Evolutionary conservation across 2,329 filamentous ascomycete genomes (phyloP).

Genomic region (Aspergillus vadensis): DNA sequence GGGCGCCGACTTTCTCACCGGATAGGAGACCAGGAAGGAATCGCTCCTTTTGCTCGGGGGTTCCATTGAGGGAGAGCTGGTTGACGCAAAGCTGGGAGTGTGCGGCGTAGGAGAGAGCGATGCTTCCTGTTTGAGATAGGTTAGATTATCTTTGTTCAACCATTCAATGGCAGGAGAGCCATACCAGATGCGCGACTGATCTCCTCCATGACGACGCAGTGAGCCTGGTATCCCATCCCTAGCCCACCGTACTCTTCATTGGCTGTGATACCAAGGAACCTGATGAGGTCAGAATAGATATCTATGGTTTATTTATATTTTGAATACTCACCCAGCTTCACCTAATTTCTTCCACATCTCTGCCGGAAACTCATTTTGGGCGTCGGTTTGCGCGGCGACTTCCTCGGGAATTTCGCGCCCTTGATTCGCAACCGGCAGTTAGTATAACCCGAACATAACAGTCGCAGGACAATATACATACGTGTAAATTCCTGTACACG

Average conservation of each 20-base stretch:
- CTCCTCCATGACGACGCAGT: constrained; percentile 95
- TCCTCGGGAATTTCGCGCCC: constrained; percentile 83
- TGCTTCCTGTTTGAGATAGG: constrained; percentile 35
- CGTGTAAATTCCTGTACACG: constrained; percentile 83
- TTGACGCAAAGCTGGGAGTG: constrained; percentile 97
- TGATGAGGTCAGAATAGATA: constrained; percentile 19
- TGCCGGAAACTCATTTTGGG: constrained; percentile 80
- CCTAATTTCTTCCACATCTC: constrained; percentile 95
- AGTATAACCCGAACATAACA: not conserved
- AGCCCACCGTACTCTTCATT: constrained; percentile 90
- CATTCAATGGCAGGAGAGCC: constrained; percentile 17
- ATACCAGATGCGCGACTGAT: constrained; percentile 78
- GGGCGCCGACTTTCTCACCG: constrained; percentile 77
- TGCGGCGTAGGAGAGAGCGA: constrained; percentile 85
- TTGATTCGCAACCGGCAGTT: constrained; percentile 20
- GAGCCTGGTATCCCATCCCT: constrained; percentile 92
- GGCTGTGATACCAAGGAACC: constrained; percentile 88
- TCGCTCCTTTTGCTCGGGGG: constrained; percentile 72
- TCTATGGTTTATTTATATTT: rapidly evolving
- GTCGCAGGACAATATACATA: constrained; percentile 26
- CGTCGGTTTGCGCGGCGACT: constrained; percentile 80
- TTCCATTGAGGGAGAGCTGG: constrained; percentile 89
- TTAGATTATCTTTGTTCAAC: not conserved
- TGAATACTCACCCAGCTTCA: constrained; percentile 64
- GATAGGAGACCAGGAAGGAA: constrained; percentile 80